A percentile compares a stretch with the other conserved stretches of the same genome.
Conservation (phyloP, 106 monocot species). For the Dactylorhiza incarnata region DNA sequence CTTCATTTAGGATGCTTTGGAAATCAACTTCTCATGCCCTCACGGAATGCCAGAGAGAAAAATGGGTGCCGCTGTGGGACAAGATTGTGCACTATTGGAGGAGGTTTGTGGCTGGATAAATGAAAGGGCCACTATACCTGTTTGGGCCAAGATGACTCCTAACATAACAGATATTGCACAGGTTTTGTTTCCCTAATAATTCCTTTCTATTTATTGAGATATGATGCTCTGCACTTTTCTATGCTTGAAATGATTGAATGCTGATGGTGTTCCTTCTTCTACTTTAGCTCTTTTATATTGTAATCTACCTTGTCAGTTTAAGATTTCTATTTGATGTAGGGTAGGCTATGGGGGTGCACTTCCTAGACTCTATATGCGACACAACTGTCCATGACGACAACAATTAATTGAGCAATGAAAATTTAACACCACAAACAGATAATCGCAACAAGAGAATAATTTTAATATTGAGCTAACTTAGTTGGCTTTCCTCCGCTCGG, state of each 20-base stretch:
- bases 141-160: constrained; percentile 99
- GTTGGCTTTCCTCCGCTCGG: too few relatives aligned
- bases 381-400: too few relatives aligned
- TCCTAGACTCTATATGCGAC: too few relatives aligned
- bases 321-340: neutral
- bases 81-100: constrained; percentile 87
- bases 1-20: constrained; percentile 73
- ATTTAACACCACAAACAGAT: too few relatives aligned
- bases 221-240: neutral
- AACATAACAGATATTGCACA: constrained; percentile 92
- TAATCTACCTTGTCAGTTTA: neutral
- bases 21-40: constrained; percentile 98
- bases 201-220: neutral
- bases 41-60: constrained; percentile 98
- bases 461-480: too few relatives aligned
- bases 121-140: constrained; percentile 94
- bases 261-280: neutral
- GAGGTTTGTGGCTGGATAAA: constrained; percentile 97
- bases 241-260: neutral
- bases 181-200: constrained; percentile 22
- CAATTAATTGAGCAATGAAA: too few relatives aligned
- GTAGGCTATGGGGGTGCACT: too few relatives aligned
- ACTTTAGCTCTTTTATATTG: neutral
- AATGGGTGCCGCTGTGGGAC: constrained; percentile 98
- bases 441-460: too few relatives aligned